Conservation (phyloP, 2,329 filamentous ascomycete species). For the Epichloe brachyelytri region DNA sequence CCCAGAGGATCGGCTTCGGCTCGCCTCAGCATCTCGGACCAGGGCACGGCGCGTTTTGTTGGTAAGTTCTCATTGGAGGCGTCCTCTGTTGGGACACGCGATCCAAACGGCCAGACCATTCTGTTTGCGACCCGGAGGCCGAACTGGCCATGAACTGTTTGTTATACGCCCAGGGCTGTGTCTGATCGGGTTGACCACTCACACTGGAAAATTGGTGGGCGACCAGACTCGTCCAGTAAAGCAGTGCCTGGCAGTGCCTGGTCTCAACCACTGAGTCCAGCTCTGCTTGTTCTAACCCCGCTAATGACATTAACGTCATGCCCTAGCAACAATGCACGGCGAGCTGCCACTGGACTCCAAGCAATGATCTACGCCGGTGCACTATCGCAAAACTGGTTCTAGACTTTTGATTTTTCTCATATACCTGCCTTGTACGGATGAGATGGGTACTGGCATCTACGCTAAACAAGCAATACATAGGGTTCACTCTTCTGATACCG, state of each 20-base stretch:
- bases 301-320: too few species aligned
- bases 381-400: background rate
- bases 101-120: slow-evolving; percentile 30
- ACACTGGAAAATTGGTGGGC: too few species aligned
- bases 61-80: slow-evolving; percentile 11
- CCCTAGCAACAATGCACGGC: too few species aligned
- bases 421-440: background rate
- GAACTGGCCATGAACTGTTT: slow-evolving; percentile 6
- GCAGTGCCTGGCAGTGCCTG: too few species aligned
- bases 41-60: slow-evolving; percentile 19
- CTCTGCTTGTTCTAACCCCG: too few species aligned
- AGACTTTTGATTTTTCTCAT: background rate
- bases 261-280: too few species aligned
- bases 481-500: background rate
- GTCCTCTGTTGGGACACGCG: slow-evolving; percentile 14
- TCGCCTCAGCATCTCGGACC: slow-evolving; percentile 24
- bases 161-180: background rate
- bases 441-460: background rate
- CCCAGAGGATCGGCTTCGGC: slow-evolving; percentile 16
- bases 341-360: too few species aligned
- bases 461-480: background rate
- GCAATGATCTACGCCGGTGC: too few species aligned
- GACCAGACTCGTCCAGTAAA: too few species aligned
- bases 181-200: background rate
- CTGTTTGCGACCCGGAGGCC: slow-evolving; percentile 18